These are phyloP conservation scores for Butyriboletus loyo DNA, from an alignment of 768 basidiomycete species.

Conservation along the genomic window DNA sequence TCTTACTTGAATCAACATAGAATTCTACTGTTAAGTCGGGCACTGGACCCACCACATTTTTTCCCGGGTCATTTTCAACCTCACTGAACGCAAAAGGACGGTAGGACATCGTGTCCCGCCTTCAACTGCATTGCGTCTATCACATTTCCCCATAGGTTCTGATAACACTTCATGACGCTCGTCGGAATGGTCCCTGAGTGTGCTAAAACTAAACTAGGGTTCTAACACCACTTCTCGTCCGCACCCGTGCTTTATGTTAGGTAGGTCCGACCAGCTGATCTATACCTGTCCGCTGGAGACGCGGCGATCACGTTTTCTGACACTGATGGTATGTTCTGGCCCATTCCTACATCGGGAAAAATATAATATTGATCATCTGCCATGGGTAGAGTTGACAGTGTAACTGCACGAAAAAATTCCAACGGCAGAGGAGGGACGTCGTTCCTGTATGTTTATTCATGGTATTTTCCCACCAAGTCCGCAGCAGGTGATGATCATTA, in stretches of 20 bases:
- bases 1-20: neutral
- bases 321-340: neutral
- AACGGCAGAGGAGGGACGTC: neutral
- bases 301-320: neutral
- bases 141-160: neutral
- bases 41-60: neutral
- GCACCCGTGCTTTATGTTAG: neutral
- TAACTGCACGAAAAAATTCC: neutral
- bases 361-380: neutral
- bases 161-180: neutral
- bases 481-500: neutral
- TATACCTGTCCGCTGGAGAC: neutral
- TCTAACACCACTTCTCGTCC: neutral
- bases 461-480: neutral
- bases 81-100: neutral
- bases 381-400: neutral
- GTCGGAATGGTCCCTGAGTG: neutral
- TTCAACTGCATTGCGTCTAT: neutral
- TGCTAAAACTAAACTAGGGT: neutral
- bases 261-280: neutral
- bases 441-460: neutral
- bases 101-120: neutral
- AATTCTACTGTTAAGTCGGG: neutral
- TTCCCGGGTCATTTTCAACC: neutral
- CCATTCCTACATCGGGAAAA: neutral